Conservation (phyloP, 371 early-diverging fungal genomes). For the Mortierella sp. region DNA sequence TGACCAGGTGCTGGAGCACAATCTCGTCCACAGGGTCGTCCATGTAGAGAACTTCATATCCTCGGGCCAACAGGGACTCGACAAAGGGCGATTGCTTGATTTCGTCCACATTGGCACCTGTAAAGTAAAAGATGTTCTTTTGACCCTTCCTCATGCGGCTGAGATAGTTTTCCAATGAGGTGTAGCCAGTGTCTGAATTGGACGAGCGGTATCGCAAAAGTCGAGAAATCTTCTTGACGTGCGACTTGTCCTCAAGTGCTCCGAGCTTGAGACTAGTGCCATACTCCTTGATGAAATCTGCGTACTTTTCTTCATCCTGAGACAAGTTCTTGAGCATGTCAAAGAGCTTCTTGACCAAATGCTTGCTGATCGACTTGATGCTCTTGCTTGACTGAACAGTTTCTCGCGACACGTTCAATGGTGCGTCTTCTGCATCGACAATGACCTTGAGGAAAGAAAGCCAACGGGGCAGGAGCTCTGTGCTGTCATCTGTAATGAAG, state of each 20-base stretch:
- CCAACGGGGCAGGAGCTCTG: constrained; percentile 80
- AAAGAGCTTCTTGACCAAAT: constrained; percentile 85
- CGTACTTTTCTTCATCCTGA: constrained; percentile 81
- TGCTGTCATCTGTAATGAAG: constrained; percentile 92
- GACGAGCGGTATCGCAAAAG: constrained; percentile 87
- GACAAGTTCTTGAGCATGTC: constrained; percentile 84
- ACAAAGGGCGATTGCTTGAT: constrained; percentile 87
- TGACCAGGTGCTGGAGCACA: constrained; percentile 74
- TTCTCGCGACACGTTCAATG: constrained; percentile 96
- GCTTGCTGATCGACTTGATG: constrained; percentile 85
- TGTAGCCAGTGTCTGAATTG: constrained; percentile 51
- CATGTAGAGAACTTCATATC: constrained; percentile 93
- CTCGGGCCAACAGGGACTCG: constrained; percentile 84
- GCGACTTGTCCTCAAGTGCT: constrained; percentile 76
- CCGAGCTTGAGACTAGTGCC: constrained; percentile 85
- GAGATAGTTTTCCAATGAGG: constrained; percentile 88
- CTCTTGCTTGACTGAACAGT: constrained; percentile 88
- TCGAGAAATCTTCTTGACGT: constrained; percentile 79
- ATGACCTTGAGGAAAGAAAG: constrained; percentile 82
- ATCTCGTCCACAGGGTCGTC: constrained; percentile 95
- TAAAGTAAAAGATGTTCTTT: constrained; percentile 88
- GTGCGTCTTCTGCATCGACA: constrained; percentile 94
- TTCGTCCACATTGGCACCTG: constrained; percentile 78
- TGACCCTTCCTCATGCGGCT: constrained; percentile 89
- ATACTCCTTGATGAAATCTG: constrained; percentile 79